A percentile compares a stretch with the other conserved stretches of the same genome.
Conservation (phyloP, 163 green algal genomes). For the Trebouxiophyceae sp. region DNA sequence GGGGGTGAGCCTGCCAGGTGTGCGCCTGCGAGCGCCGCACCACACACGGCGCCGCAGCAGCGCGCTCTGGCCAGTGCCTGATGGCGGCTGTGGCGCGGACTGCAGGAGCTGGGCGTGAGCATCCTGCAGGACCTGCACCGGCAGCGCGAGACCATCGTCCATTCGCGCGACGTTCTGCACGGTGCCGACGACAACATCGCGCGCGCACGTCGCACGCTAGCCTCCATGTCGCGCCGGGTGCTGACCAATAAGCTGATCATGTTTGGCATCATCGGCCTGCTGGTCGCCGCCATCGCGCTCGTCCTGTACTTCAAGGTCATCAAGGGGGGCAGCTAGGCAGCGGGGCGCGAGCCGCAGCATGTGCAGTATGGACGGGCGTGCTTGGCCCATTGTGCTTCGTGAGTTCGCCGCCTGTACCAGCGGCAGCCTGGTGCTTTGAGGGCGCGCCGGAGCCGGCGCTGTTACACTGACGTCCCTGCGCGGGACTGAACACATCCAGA, state of each 20-base stretch:
- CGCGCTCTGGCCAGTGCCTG: too few species aligned
- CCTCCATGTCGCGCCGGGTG: constrained; percentile 76
- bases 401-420: too few species aligned
- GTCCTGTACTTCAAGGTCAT: constrained; percentile 83
- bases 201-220: constrained; percentile 69
- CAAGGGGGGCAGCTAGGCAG: constrained; percentile 10
- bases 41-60: too few species aligned
- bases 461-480: too few species aligned
- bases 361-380: too few species aligned
- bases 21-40: too few species aligned
- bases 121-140: constrained; percentile 88
- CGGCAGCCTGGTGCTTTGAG: too few species aligned
- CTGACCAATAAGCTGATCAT: constrained; percentile 93
- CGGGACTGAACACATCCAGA: too few species aligned
- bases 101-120: constrained; percentile 83
- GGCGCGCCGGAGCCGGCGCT: too few species aligned
- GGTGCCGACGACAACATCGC: constrained; percentile 87
- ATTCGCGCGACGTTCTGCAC: constrained; percentile 80
- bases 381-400: too few species aligned
- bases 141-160: constrained; percentile 89
- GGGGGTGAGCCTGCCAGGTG: not conserved
- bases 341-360: too few species aligned
- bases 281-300: constrained; percentile 70
- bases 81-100: too few species aligned
- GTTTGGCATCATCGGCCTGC: constrained; percentile 63